A percentile compares a stretch with the other conserved stretches of the same genome.
phyloP scores from a whole-genome alignment of 2,329 filamentous ascomycete species.

The Cladosporium halotolerans region DNA sequence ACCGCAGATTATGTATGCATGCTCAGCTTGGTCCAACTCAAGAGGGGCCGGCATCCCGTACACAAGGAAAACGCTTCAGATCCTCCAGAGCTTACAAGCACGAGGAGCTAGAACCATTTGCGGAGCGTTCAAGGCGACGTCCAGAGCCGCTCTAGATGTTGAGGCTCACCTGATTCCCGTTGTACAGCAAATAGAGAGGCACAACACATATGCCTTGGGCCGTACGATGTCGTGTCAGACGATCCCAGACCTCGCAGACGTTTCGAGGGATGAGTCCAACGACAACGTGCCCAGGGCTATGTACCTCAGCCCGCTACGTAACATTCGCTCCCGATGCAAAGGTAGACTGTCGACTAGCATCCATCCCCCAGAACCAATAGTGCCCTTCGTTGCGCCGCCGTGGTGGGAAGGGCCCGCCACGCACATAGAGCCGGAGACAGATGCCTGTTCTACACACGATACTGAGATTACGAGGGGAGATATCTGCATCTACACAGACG shows the following conservation, averaged over 20 bases:
- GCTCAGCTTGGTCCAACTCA: slow-evolving; percentile 1
- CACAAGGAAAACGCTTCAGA: slow-evolving; percentile 2
- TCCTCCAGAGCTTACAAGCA: background rate
- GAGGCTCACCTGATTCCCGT: slow-evolving; percentile 2
- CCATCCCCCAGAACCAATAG: slow-evolving; percentile 5
- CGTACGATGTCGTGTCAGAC: background rate
- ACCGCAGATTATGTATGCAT: slow-evolving; percentile 8
- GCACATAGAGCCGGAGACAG: slow-evolving; percentile 1
- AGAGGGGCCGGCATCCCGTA: background rate
- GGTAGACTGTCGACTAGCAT: background rate
- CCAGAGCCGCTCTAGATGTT: slow-evolving; percentile 5
- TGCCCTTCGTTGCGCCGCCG: background rate
- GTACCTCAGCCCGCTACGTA: slow-evolving; percentile 2
- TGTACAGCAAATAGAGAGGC: slow-evolving; percentile 4
- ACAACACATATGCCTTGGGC: background rate
- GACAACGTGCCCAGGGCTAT: background rate
- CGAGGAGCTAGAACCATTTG: slow-evolving; percentile 8
- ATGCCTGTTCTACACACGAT: background rate
- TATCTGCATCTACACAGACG: slow-evolving; percentile 10
- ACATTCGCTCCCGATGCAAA: background rate
- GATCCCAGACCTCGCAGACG: background rate
- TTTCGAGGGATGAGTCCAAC: background rate
- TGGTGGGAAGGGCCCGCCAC: background rate
- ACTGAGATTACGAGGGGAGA: background rate
- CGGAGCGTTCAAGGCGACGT: slow-evolving; percentile 1